phyloP scores from a whole-genome alignment of 352 stramenopile species.

The Phytophthora crassamura region DNA sequence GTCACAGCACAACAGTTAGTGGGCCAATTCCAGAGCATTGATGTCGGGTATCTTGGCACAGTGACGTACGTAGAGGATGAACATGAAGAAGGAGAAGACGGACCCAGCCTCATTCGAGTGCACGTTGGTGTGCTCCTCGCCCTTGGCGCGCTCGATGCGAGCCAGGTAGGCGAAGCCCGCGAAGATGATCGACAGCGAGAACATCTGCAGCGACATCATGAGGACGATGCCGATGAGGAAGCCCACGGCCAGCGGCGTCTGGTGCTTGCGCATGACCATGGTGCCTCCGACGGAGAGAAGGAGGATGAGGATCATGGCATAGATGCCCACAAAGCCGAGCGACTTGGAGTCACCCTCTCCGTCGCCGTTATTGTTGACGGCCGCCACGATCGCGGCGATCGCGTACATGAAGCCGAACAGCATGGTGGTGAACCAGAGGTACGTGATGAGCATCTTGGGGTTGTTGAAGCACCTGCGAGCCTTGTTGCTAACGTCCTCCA shows the following conservation, averaged over 20 bases:
- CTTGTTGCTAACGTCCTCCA: conserved; percentile 62
- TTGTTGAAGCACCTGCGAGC: conserved; percentile 78
- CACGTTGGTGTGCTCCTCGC: conserved; percentile 62
- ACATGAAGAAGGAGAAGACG: conserved; percentile 91
- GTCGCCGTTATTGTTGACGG: conserved; percentile 78
- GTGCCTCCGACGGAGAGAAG: conserved; percentile 84
- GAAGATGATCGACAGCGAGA: conserved; percentile 84
- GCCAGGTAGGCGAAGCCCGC: conserved; percentile 74
- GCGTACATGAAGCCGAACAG: conserved; percentile 89
- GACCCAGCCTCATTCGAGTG: conserved; percentile 80
- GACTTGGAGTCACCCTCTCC: conserved; percentile 77
- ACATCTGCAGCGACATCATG: conserved; percentile 92
- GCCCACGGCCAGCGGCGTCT: conserved; percentile 84
- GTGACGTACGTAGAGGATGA: conserved; percentile 80
- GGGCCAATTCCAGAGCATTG: too few relatives aligned
- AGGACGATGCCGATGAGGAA: conserved; percentile 92
- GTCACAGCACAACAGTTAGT: conserved; percentile 9
- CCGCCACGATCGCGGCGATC: conserved; percentile 84
- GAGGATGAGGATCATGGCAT: conserved; percentile 85
- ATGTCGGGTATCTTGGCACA: too few relatives aligned
- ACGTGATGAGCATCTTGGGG: conserved; percentile 86
- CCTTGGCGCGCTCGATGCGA: conserved; percentile 65
- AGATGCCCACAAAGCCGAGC: conserved; percentile 83
- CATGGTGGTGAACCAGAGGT: conserved; percentile 85
- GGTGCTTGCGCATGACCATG: conserved; percentile 91